Evolutionary conservation across 1,284 basidiomycete genomes (phyloP), one percentile per base, ranked within the genome.

Genomic region (Porogramme epimiltina): DNA sequence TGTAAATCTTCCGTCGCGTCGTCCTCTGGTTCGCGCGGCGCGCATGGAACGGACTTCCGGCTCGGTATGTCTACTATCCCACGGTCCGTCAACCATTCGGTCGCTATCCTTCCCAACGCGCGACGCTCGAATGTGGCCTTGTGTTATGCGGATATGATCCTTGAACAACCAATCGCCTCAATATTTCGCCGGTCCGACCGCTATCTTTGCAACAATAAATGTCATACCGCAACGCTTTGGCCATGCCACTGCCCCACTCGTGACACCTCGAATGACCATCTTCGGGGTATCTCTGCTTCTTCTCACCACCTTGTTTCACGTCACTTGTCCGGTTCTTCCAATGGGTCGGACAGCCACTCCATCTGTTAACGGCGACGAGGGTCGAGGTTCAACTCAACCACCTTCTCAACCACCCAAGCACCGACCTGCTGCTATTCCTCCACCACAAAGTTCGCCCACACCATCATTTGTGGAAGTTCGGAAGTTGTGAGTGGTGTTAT

Each of bases 331-430:
- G n/a, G 28, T 31, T 13, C 8, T 31, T 13, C 8, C 13, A 6
- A 31, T 31, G 28, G 28, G 28, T 31, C 6, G 6, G 6, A 31
- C 65, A 79, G 81, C 71, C 62, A 83, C 81, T 11, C 81, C 81
- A n/a, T 55, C 75, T 33, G 72, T 71, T 3, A 78, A 81, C 51
- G 70, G 67, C 28, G 79, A 81, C 45, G 80, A 82, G 40, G 61
- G 64, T 28, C 71, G 72, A 58, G 65, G 68, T 26, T 64, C 73
- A 33, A 61, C 53, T 51, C 72, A 55, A 55, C 69, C 59, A 45
- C 68, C 13, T 61, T 65, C 52, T 16, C 44, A 56, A 19, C 60
- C 45, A 22, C 59, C 53, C 2, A 76, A 75, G 60, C 67, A 74
- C 28, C 73, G 77, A 23, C 59, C 71, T 9, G 68, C 71, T 15